A percentile compares a stretch with the other conserved stretches of the same genome.
Conservation (phyloP, 2,329 filamentous ascomycete species). For the Blastomyces gilchristii region DNA sequence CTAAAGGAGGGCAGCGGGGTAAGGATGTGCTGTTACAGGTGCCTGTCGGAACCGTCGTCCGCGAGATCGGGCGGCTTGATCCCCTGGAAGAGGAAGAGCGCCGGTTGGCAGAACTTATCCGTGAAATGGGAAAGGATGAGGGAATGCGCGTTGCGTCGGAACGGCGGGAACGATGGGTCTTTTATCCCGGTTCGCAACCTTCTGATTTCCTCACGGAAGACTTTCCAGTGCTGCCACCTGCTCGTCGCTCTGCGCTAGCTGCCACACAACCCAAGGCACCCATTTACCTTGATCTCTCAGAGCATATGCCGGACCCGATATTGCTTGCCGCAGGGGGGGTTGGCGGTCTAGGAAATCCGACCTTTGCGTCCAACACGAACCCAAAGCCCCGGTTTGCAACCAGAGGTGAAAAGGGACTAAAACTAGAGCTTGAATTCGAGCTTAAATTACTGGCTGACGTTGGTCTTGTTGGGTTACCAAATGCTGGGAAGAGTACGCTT, state of each 20-base stretch:
- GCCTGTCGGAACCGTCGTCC: conserved; percentile 81
- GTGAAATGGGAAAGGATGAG: conserved; percentile 30
- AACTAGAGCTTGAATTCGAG: conserved; percentile 73
- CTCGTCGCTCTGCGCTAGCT: conserved; percentile 47
- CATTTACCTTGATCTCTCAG: conserved; percentile 61
- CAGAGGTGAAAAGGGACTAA: conserved; percentile 68
- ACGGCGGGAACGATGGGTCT: conserved; percentile 64
- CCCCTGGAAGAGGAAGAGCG: conserved; percentile 59
- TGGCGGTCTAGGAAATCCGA: conserved; percentile 85
- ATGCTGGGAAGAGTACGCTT: conserved; percentile 91
- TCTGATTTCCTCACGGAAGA: conserved; percentile 55
- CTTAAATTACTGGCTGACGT: conserved; percentile 92
- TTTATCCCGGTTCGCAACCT: conserved; percentile 69
- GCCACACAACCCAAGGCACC: conserved; percentile 62
- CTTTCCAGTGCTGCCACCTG: conserved; percentile 48
- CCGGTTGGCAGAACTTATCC: conserved; percentile 17
- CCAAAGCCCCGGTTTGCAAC: conserved; percentile 79
- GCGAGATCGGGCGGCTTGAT: conserved; percentile 70
- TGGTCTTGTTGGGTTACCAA: conserved; percentile 86
- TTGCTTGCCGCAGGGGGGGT: conserved; percentile 78
- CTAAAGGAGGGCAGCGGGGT: conserved; percentile 59
- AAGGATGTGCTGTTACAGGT: conserved; percentile 83
- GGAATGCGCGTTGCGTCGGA: conserved; percentile 34
- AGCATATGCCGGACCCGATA: conserved; percentile 71
- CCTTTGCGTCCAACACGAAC: conserved; percentile 70